Conservation (phyloP, 768 basidiomycete genomes). For the Phylloporus sp. region DNA sequence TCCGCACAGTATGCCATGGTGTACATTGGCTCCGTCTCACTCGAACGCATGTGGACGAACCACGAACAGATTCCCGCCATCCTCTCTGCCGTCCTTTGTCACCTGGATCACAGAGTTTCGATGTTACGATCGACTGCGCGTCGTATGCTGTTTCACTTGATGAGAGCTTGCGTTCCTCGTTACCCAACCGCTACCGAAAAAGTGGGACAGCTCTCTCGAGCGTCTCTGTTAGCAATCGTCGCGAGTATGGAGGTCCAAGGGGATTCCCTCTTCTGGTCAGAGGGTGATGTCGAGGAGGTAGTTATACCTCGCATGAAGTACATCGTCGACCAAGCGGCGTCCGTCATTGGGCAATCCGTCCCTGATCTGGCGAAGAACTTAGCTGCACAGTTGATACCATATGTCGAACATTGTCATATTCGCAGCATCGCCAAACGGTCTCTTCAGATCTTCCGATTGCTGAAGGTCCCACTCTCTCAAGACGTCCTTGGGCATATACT, state of each 20-base stretch:
- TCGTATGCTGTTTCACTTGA: constrained; percentile 76
- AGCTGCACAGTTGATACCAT: constrained; percentile 74
- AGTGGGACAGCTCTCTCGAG: constrained; percentile 41
- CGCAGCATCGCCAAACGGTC: constrained; percentile 83
- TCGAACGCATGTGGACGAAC: constrained; percentile 74
- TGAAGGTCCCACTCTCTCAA: constrained; percentile 67
- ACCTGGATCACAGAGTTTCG: constrained; percentile 70
- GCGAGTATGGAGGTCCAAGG: constrained; percentile 54
- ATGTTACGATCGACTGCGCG: constrained; percentile 69
- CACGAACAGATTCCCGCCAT: constrained; percentile 64
- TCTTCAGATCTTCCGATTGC: constrained; percentile 80
- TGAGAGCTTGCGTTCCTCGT: constrained; percentile 77
- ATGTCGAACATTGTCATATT: constrained; percentile 86
- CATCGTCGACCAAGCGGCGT: constrained; percentile 62
- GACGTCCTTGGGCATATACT: constrained; percentile 73
- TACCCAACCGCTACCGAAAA: constrained; percentile 70
- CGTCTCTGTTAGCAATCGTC: constrained; percentile 48
- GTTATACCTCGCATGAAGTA: constrained; percentile 63
- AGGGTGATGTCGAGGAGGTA: constrained; percentile 54
- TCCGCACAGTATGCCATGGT: constrained; percentile 87
- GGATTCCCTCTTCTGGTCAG: constrained; percentile 61
- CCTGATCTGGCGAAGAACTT: constrained; percentile 68
- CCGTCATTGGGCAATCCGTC: constrained; percentile 62
- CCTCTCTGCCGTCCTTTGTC: constrained; percentile 75
- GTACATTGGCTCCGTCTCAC: constrained; percentile 70